Evolutionary conservation across 257 asterid species (phyloP), one percentile per base, ranked within the genome.

Genomic region (Lycium ferocissimum): DNA sequence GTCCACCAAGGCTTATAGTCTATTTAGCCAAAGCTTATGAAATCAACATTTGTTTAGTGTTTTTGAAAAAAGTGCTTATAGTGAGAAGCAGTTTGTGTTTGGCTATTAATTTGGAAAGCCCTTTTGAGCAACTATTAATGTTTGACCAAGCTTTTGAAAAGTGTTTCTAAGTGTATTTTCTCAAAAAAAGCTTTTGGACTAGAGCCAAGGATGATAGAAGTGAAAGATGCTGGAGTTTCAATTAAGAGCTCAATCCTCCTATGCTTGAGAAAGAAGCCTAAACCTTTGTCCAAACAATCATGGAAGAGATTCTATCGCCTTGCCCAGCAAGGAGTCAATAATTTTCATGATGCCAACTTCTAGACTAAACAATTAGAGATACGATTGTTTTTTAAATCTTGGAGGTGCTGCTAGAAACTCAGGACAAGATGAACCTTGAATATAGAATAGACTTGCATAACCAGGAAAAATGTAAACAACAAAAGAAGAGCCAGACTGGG

Each of bases 181-280:
- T 26, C 33, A 26, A 26, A 26, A 26, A 26, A 26, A 26, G 33
- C 33, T 26, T 26, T 13, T 61, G 67, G 33, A n/a, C 66, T 63
- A 63, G 70, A 69, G 13, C 78, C 53, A 38, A 69, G 78, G 51
- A 69, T 51, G 53, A 69, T 69, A 38, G 78, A 69, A 15, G 78
- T 69, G 38, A 38, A 38, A 70, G 78, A 15, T 38, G 78, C 15
- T 35, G 53, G 78, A 70, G 53, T 38, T 70, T 17, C 78, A 70
- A 38, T 70, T 26, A 17, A 70, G 78, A 70, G 78, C 53, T 70
- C 53, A 70, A 69, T 69, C 78, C 49, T 67, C 22, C 78, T 37
- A 69, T 38, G 78, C 78, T 37, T 37, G 76, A 69, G 26, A 69
- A 69, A 69, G 78, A 15, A 37, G 78, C 26, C 78, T 15, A 37